Conservation (phyloP, 2,329 filamentous ascomycete genomes). For the Ploettnerulaceae sp. region DNA sequence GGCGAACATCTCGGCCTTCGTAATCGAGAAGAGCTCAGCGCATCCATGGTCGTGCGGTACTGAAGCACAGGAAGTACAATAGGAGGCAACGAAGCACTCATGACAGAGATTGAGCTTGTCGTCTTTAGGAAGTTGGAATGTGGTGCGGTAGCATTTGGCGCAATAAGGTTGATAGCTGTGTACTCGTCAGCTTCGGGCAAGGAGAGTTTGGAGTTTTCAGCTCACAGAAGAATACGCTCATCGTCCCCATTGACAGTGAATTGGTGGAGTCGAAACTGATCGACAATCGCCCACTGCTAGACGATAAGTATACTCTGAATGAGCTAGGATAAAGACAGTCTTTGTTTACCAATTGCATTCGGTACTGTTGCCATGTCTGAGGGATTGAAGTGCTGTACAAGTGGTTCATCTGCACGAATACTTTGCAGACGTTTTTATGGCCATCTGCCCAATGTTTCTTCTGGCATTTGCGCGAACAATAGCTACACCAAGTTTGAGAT, state of each 20-base stretch:
- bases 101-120: slow-evolving; percentile 12
- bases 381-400: not conserved
- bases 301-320: not conserved
- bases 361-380: slow-evolving; percentile 12
- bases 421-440: slow-evolving; percentile 15
- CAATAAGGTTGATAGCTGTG: slow-evolving; percentile 21
- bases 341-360: slow-evolving; percentile 13
- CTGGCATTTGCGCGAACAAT: slow-evolving; percentile 29
- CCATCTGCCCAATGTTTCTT: slow-evolving; percentile 23
- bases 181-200: not conserved
- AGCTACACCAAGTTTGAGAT: slow-evolving; percentile 11
- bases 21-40: slow-evolving; percentile 3
- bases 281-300: slow-evolving; percentile 12
- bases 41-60: slow-evolving; percentile 9
- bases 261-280: slow-evolving; percentile 3
- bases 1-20: slow-evolving; percentile 12
- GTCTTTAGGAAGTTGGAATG: slow-evolving; percentile 9
- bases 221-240: slow-evolving; percentile 14
- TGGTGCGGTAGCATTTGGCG: slow-evolving; percentile 15
- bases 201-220: not conserved
- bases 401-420: slow-evolving; percentile 8
- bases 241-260: slow-evolving; percentile 1
- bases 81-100: slow-evolving; percentile 12
- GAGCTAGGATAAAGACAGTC: not conserved
- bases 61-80: slow-evolving; percentile 12